A percentile compares a stretch with the other conserved stretches of the same genome.
phyloP scores from a whole-genome alignment of 306 rosid species.

The Corylus americana region DNA sequence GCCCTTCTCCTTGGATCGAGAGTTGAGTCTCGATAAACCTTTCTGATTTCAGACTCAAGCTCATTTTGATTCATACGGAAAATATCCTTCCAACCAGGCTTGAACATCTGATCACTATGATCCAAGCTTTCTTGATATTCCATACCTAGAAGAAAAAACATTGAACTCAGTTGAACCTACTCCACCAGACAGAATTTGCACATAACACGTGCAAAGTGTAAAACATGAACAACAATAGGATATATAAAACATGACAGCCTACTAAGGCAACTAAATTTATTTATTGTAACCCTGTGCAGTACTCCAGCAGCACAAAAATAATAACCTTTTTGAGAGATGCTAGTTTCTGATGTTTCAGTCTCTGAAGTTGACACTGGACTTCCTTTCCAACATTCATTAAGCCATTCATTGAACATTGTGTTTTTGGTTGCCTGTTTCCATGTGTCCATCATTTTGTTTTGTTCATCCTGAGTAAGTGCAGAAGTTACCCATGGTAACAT shows the following conservation, averaged over 20 bases:
- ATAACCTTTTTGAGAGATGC: constrained; percentile 66
- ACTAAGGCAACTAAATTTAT: not conserved
- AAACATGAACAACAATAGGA: not conserved
- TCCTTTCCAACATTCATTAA: constrained; percentile 94
- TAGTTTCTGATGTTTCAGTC: constrained; percentile 51
- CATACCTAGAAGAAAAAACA: constrained; percentile 47
- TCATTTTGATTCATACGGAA: constrained; percentile 99
- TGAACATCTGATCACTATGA: constrained; percentile 92
- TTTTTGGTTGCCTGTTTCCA: constrained; percentile 99
- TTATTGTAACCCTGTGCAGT: not conserved
- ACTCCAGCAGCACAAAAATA: constrained; percentile 1
- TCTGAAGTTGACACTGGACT: constrained; percentile 53
- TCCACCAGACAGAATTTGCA: constrained; percentile 18
- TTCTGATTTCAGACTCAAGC: constrained; percentile 94
- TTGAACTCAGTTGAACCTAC: constrained; percentile 16
- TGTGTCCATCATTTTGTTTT: constrained; percentile 94
- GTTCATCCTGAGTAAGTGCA: constrained; percentile 97
- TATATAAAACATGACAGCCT: not conserved
- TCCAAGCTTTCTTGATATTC: constrained; percentile 86
- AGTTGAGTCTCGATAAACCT: constrained; percentile 87
- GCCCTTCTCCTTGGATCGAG: constrained; percentile 99
- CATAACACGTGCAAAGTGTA: not conserved
- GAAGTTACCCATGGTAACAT: constrained; percentile 99
- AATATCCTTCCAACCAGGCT: constrained; percentile 99
- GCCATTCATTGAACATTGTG: constrained; percentile 99